Base-by-base conservation (phyloP, 2,329 filamentous ascomycete species). In the Nakataea oryzae region DNA sequence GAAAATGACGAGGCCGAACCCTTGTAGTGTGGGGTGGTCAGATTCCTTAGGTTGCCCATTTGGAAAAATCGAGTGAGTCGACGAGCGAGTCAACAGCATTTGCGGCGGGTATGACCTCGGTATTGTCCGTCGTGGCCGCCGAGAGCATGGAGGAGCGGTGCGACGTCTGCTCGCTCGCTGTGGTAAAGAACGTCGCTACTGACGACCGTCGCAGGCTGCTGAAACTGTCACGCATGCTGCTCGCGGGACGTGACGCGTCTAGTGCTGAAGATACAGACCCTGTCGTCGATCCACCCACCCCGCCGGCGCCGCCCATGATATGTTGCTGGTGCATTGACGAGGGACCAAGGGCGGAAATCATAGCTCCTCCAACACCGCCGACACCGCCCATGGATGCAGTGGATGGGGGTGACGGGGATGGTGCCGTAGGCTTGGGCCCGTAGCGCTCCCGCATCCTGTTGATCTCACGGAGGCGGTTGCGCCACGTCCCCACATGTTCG, bases 401-500 rank as follows among this genome's bases (percentile, higher is more conserved):
- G 62, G 71, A 66, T 21, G 68, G 69, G 70, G 73, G 68, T 66
- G 68, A 67, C 65, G 70, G 63, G 69, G 60, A 63, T 72, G 66
- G 70, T 64, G 66, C 71, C 62, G 70, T 76, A 67, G 62, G 30
- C 66, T 80, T 84, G 11, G 76, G 75, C 2, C 76, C 78, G 67
- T 88, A 81, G 63, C 82, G 85, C 63, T 96, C 90, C 30, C 92
- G 86, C 59, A 99, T 81, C 57, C 86, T 84, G 71, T 89, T 88
- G 71, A 99, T 96, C 72, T 93, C 90, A 59, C 89, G 85, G 14
- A 97, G 82, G 59, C 95, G 86, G 68, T 88, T 90, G 63, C 91
- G 86, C 95, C 95, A 97, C 11, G 91, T 90, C 13, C 91, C 95
- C 32, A 95, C 82, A 70, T 96, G 87, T 72, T 96, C 92, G 62